These are phyloP conservation scores for Trichosporon coremiiforme DNA, from an alignment of 1,284 basidiomycete genomes.

Conservation along the genomic window DNA sequence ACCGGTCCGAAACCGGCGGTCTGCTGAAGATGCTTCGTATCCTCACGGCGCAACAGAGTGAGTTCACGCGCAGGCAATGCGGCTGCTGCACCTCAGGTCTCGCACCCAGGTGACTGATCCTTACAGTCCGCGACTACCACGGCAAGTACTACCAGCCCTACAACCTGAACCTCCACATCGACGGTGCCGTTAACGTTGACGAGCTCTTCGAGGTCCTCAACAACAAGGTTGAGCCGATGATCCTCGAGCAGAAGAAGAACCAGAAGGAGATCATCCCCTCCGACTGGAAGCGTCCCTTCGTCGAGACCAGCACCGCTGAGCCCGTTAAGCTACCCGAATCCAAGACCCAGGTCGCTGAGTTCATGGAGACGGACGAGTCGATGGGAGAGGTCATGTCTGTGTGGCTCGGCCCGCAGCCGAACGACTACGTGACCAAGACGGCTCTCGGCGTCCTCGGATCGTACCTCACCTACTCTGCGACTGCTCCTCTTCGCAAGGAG, in stretches of 20 bases:
- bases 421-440: conserved; percentile 74
- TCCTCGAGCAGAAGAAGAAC: conserved; percentile 58
- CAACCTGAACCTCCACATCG: conserved; percentile 67
- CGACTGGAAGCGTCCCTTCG: conserved; percentile 91
- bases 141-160: conserved; percentile 89
- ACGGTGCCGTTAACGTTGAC: conserved; percentile 59
- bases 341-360: conserved; percentile 70
- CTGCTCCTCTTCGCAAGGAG: conserved; percentile 88
- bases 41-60: conserved; percentile 87
- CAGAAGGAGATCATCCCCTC: conserved; percentile 53
- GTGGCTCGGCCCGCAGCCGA: conserved; percentile 76
- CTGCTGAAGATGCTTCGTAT: conserved; percentile 88
- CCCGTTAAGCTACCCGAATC: conserved; percentile 64
- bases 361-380: conserved; percentile 98
- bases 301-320: conserved; percentile 78
- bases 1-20: conserved; percentile 95
- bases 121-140: conserved; percentile 84
- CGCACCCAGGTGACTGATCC: not conserved
- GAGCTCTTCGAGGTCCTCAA: conserved; percentile 71
- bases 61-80: conserved; percentile 37
- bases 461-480: conserved; percentile 86
- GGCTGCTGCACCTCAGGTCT: not conserved
- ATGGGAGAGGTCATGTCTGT: conserved; percentile 81
- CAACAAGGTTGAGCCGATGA: conserved; percentile 75
- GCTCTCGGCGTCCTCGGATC: conserved; percentile 82